phyloP scores from a whole-genome alignment of 176 grass and related monocot genomes.

The Bolboschoenus planiculmis region DNA sequence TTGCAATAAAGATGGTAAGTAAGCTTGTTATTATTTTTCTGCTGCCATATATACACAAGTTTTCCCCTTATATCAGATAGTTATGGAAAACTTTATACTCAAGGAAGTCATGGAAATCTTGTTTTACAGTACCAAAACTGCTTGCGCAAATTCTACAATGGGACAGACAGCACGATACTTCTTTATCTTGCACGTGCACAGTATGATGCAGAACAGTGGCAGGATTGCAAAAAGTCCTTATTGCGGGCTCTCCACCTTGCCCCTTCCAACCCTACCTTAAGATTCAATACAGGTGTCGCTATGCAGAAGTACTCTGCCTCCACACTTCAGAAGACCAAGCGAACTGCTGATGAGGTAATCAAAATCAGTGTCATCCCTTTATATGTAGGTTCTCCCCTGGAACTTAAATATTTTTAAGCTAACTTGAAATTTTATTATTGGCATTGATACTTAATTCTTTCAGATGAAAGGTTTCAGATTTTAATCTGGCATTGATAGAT shows the following conservation, averaged over 20 bases:
- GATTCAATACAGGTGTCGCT: slow-evolving; percentile 84
- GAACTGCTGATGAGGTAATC: slow-evolving; percentile 78
- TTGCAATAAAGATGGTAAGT: slow-evolving; percentile 80
- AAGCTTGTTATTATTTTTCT: not conserved
- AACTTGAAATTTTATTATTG: not conserved
- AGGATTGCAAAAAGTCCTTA: slow-evolving; percentile 90
- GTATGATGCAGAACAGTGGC: slow-evolving; percentile 97
- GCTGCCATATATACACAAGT: not conserved
- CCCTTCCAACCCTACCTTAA: slow-evolving; percentile 86
- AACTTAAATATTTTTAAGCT: not conserved
- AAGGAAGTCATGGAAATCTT: slow-evolving; percentile 15
- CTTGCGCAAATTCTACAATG: slow-evolving; percentile 79
- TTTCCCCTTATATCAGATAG: not conserved
- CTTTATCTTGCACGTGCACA: slow-evolving; percentile 84
- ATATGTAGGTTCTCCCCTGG: not conserved
- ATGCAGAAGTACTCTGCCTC: slow-evolving; percentile 98
- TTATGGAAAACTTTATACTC: not conserved
- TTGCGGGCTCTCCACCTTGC: slow-evolving; percentile 93
- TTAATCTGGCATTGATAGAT: not conserved
- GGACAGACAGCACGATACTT: slow-evolving; percentile 82
- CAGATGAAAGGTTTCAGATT: not conserved
- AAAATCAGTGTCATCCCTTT: not conserved
- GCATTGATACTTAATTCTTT: not conserved
- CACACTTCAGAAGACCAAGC: slow-evolving; percentile 83
- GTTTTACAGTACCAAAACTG: slow-evolving; percentile 86